Conservation (phyloP, 306 rosid genomes). For the Senna siamea region DNA sequence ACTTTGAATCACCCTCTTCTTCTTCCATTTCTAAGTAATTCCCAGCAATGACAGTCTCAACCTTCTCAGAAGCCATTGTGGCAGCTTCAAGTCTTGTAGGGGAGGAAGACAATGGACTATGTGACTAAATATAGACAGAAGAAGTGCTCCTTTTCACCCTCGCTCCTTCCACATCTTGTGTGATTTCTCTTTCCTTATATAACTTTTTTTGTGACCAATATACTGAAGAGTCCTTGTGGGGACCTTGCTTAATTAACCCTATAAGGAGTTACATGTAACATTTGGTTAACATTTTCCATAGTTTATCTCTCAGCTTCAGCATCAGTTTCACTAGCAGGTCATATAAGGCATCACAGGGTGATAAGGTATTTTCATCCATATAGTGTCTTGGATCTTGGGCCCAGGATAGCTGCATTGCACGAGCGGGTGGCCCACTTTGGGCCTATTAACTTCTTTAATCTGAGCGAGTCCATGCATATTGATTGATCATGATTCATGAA, state of each 20-base stretch:
- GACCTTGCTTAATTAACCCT: conserved; percentile 49
- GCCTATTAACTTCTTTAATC: conserved; percentile 36
- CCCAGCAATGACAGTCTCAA: conserved; percentile 93
- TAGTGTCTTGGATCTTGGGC: conserved; percentile 45
- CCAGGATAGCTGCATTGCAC: conserved; percentile 70
- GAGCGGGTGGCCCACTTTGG: conserved; percentile 75
- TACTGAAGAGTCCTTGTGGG: conserved; percentile 50
- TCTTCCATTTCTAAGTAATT: conserved; percentile 94
- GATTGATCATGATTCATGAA: conserved; percentile 47
- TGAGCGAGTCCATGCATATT: conserved; percentile 44
- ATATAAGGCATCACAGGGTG: neutral
- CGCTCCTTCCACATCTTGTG: conserved; percentile 36
- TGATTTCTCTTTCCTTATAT: conserved; percentile 41
- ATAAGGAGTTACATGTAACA: neutral
- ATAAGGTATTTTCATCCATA: neutral
- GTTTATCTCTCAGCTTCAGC: conserved; percentile 36
- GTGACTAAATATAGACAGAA: conserved; percentile 52
- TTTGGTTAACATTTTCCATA: conserved; percentile 3
- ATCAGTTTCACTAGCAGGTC: conserved; percentile 22
- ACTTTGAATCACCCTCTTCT: conserved; percentile 64
- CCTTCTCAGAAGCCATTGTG: conserved; percentile 95
- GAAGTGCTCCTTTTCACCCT: conserved; percentile 35
- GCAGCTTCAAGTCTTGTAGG: conserved; percentile 33
- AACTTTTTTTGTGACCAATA: conserved; percentile 43
- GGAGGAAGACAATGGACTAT: conserved; percentile 46